A percentile compares a stretch with the other conserved stretches of the same genome.
Evolutionary conservation across 495 filamentous ascomycete species (phyloP).

Genomic region (Thermothielavioides terrestris): DNA sequence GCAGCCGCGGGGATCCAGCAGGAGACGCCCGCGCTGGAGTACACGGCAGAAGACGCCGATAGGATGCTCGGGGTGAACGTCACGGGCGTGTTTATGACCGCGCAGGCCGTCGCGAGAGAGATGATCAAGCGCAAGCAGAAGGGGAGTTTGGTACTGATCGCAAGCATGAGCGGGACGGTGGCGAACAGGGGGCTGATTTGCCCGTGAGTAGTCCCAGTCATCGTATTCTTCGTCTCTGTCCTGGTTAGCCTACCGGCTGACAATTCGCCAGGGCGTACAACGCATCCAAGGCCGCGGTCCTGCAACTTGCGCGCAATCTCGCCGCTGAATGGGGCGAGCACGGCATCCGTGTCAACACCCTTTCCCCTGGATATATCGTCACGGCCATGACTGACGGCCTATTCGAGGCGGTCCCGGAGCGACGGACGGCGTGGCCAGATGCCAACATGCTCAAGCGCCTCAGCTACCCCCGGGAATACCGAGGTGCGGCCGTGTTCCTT

Average conservation of each 20-base stretch:
- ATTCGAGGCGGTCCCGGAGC: constrained; percentile 67
- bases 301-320: constrained; percentile 80
- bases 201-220: constrained; percentile 26
- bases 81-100: constrained; percentile 68
- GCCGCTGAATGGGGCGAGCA: constrained; percentile 78
- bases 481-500: constrained; percentile 73
- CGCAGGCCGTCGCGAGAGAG: constrained; percentile 65
- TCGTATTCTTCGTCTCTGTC: background rate
- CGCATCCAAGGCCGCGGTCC: constrained; percentile 77
- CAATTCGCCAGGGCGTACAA: constrained; percentile 66
- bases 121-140: constrained; percentile 53
- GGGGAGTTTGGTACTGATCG: constrained; percentile 67
- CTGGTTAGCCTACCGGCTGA: background rate
- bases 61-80: constrained; percentile 67
- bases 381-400: constrained; percentile 83
- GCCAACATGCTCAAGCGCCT: constrained; percentile 84
- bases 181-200: constrained; percentile 55
- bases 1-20: constrained; percentile 78
- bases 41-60: constrained; percentile 52
- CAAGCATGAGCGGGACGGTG: constrained; percentile 70
- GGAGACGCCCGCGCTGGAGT: constrained; percentile 60
- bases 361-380: constrained; percentile 91
- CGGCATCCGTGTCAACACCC: constrained; percentile 89
- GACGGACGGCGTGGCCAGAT: constrained; percentile 66
- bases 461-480: constrained; percentile 72